Base-by-base conservation (phyloP, 495 filamentous ascomycete species). In the Xylaria bambusicola region DNA sequence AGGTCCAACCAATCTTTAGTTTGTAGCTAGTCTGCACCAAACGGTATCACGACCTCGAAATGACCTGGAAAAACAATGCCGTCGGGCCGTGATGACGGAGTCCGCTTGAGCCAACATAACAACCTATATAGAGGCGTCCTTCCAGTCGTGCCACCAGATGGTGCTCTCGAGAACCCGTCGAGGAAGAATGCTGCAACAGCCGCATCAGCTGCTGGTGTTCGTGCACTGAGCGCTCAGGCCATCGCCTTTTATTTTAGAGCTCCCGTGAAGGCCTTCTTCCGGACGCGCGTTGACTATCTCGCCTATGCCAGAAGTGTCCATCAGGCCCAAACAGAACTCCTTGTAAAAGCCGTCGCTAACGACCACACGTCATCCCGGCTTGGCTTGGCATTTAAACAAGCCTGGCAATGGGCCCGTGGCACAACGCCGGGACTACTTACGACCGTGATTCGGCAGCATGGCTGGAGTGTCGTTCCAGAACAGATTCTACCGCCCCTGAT, bases 191-290 rank as follows among this genome's bases (percentile, higher is more conserved):
- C 90, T 21, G 88, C 90, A 12, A 92, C 88, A 66, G 78, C 70
- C 45, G 78, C 86, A 6, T 88, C 89, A 26, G 91, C 91, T 13
- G 92, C 92, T 9, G 82, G 89, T 31, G 87, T 89, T 42, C 87
- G 92, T 52, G 91, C 92, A 24, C 66, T 95, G 55, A 89, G 85
- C 64, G 85, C 90, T 3, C 89, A 92, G 64, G 71, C 88, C 47
- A 79, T 96, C 41, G 86, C 91, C 23, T 95, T 96, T 64, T 97
- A 94, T 71, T 97, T 96, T 65, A 78, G 92, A 58, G 89, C 90
- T 1, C 92, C 92, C 2, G 86, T 90, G 27, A 95, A 95, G 71
- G 88, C 91, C 3, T 97, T 97, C 71, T 93, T 97, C 71, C 83
- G 89, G 52, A 91, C 88, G 3, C 77, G 92, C 53, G 90, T 97